Evolutionary conservation across 2,329 filamentous ascomycete genomes (phyloP).

Genomic region (Teratosphaeria destructans): DNA sequence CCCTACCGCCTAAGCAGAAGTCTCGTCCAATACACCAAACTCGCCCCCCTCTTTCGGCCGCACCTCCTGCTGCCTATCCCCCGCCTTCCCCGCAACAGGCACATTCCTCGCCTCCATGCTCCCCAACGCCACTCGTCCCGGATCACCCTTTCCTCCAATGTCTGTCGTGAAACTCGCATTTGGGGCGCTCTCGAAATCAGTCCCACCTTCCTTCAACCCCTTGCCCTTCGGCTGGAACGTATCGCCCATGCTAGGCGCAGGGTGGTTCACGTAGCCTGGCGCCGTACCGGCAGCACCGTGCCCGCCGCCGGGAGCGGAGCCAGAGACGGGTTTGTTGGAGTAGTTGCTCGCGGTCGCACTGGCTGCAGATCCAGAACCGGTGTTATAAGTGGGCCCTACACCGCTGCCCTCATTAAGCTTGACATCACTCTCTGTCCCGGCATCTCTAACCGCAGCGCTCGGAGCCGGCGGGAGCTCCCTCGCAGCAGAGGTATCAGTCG

Average conservation of each 20-base stretch:
- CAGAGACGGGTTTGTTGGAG: background rate
- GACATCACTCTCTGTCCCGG: slow-evolving; percentile 9
- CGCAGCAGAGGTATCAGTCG: slow-evolving; percentile 44
- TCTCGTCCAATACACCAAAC: slow-evolving; percentile 10
- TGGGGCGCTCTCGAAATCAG: slow-evolving; percentile 22
- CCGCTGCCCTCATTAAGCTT: background rate
- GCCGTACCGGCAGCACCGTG: background rate
- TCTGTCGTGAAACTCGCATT: slow-evolving; percentile 44
- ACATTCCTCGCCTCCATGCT: slow-evolving; percentile 27
- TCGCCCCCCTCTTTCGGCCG: slow-evolving; percentile 9
- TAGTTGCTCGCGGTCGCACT: too few relatives aligned
- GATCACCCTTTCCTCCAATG: slow-evolving; percentile 47
- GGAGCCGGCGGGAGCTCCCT: slow-evolving; percentile 39
- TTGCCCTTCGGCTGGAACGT: slow-evolving; percentile 27
- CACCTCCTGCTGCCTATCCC: slow-evolving; percentile 11
- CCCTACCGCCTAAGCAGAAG: background rate
- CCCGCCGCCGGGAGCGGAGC: background rate
- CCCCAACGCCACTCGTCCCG: slow-evolving; percentile 39
- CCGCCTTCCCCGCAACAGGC: slow-evolving; percentile 22
- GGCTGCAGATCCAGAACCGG: background rate
- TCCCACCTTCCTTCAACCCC: slow-evolving; percentile 19
- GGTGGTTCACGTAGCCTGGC: slow-evolving; percentile 1
- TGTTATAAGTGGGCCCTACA: background rate
- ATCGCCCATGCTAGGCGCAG: slow-evolving; percentile 14
- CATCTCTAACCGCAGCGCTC: slow-evolving; percentile 37